These are phyloP conservation scores for Cyclotella choctawhatcheeana DNA, from an alignment of 108 stramenopile genomes.

Conservation along the genomic window DNA sequence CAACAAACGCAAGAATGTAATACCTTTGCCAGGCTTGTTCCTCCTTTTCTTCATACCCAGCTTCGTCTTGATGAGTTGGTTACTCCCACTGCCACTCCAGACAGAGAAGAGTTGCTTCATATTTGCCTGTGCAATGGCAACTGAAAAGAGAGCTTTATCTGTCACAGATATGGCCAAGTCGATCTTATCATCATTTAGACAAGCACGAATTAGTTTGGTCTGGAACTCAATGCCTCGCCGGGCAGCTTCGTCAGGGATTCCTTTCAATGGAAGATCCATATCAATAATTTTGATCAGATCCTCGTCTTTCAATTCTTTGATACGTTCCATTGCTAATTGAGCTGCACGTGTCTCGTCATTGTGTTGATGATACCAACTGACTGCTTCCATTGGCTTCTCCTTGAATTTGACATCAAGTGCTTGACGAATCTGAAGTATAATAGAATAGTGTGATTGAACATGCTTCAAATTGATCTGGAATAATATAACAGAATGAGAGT, in stretches of 20 bases:
- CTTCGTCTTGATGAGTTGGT: not conserved
- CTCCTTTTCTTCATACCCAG: not conserved
- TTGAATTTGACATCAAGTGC: not conserved
- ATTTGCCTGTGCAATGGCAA: conserved; percentile 14
- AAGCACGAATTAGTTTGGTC: not conserved
- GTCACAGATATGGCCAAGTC: not conserved
- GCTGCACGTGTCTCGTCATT: conserved; percentile 1
- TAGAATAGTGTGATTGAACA: too few species aligned
- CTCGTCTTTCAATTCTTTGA: not conserved
- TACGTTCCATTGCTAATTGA: not conserved
- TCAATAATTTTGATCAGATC: conserved; percentile 5
- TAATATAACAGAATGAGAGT: too few species aligned
- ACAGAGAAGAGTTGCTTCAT: not conserved
- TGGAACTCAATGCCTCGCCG: not conserved
- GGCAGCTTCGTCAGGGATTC: conserved; percentile 1
- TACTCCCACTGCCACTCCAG: not conserved
- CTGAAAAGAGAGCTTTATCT: too few species aligned
- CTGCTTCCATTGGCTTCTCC: not conserved
- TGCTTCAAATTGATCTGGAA: too few species aligned
- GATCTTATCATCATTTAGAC: not conserved
- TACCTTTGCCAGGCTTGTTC: not conserved
- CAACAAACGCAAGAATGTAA: conserved; percentile 2
- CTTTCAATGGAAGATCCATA: conserved; percentile 5
- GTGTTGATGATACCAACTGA: conserved; percentile 3
- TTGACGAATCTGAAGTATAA: too few species aligned